Percentiles rank a stretch among this genome's conserved stretches.
Conservation (phyloP, 1,284 basidiomycete species). For the Ganoderma resinaceum region DNA sequence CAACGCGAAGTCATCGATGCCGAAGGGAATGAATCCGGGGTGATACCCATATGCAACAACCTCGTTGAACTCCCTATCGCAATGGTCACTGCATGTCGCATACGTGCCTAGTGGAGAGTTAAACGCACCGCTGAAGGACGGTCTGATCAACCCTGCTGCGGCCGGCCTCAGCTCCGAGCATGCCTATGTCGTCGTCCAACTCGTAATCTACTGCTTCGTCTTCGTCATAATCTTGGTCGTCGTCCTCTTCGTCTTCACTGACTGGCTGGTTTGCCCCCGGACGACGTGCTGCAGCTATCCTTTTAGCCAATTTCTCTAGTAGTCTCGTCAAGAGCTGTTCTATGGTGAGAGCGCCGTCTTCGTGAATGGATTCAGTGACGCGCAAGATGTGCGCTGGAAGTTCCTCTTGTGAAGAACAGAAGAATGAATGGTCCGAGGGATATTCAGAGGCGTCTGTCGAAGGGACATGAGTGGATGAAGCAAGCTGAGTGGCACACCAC, state of each 20-base stretch:
- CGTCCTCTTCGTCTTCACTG: conserved; percentile 45
- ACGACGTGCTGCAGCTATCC: conserved; percentile 9
- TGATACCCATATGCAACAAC: conserved; percentile 56
- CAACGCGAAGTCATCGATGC: conserved; percentile 54
- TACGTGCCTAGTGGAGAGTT: too few species aligned
- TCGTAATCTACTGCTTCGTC: conserved; percentile 44
- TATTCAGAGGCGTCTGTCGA: conserved; percentile 66
- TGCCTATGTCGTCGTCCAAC: conserved; percentile 37
- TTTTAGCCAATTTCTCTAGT: conserved; percentile 30
- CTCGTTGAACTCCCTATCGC: conserved; percentile 59
- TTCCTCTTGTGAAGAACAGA: conserved; percentile 57
- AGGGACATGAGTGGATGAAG: background rate
- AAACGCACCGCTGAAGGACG: conserved; percentile 35
- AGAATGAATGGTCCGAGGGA: conserved; percentile 59
- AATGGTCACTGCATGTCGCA: conserved; percentile 8
- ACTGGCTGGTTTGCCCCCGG: conserved; percentile 27
- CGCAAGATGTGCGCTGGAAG: conserved; percentile 45
- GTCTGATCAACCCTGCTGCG: conserved; percentile 21
- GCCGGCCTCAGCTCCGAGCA: conserved; percentile 10
- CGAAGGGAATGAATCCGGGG: conserved; percentile 59
- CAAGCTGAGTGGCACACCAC: background rate
- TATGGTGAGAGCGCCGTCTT: conserved; percentile 50
- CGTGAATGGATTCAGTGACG: conserved; percentile 52
- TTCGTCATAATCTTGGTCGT: conserved; percentile 38
- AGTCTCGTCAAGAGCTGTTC: conserved; percentile 45